Evolutionary conservation across 2,329 filamentous ascomycete genomes (phyloP).

Genomic region (Dactylonectria macrodidyma): DNA sequence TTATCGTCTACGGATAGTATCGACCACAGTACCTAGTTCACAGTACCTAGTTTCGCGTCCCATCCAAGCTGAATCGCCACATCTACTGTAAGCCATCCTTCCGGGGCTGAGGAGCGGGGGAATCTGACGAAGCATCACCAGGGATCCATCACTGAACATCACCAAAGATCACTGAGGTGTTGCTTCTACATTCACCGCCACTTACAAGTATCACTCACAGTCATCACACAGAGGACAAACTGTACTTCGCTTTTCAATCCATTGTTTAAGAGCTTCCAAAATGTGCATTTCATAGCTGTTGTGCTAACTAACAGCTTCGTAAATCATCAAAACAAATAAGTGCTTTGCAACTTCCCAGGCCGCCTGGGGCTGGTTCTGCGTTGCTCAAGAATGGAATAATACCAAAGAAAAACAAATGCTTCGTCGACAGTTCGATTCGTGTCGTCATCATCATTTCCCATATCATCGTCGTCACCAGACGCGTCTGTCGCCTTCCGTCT

Average conservation of each 20-base stretch:
- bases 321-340: conserved; percentile 38
- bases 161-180: too few species aligned
- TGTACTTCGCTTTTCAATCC: conserved; percentile 24
- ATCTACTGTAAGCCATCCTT: not conserved
- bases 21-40: too few species aligned
- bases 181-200: too few species aligned
- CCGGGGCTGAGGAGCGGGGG: not conserved
- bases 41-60: not conserved
- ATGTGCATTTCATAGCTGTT: conserved; percentile 16
- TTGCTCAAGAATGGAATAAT: conserved; percentile 41
- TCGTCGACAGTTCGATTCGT: conserved; percentile 46
- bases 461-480: conserved; percentile 43
- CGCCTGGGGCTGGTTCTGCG: conserved; percentile 42
- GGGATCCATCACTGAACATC: too few species aligned
- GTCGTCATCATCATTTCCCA: conserved; percentile 48
- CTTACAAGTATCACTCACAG: not conserved
- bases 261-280: conserved; percentile 19
- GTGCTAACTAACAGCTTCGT: conserved; percentile 38
- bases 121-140: not conserved
- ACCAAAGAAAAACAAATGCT: conserved; percentile 40
- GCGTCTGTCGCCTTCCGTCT: conserved; percentile 40
- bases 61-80: not conserved
- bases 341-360: conserved; percentile 38
- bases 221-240: not conserved
- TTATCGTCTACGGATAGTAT: not conserved